Percentiles rank a stretch among this genome's conserved stretches.
Evolutionary conservation across 164 flowering plant species (phyloP).

Genomic region (Piper betle): DNA sequence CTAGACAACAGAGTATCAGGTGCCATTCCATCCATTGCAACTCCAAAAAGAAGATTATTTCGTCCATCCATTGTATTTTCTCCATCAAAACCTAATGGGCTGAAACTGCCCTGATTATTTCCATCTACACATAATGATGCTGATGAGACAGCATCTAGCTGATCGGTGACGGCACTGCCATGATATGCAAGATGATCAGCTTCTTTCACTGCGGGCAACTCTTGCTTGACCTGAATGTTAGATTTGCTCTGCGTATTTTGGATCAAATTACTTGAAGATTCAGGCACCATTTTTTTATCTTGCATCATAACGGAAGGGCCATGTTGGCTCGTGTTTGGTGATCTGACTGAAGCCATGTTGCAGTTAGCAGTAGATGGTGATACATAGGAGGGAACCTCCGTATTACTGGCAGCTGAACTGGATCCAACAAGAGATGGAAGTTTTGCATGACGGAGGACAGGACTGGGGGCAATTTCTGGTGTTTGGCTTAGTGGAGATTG

Average conservation of each 20-base stretch:
- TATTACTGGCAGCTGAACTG: slow-evolving; percentile 53
- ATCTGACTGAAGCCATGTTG: slow-evolving; percentile 38
- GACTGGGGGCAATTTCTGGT: slow-evolving; percentile 35
- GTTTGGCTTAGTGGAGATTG: slow-evolving; percentile 27
- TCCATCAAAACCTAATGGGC: slow-evolving; percentile 47
- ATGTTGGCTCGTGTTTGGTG: slow-evolving; percentile 41
- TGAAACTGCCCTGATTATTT: slow-evolving; percentile 43
- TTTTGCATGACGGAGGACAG: slow-evolving; percentile 35
- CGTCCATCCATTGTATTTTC: slow-evolving; percentile 58
- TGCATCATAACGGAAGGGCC: slow-evolving; percentile 23
- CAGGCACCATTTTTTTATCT: slow-evolving; percentile 25
- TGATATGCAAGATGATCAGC: slow-evolving; percentile 40
- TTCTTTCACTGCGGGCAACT: slow-evolving; percentile 34
- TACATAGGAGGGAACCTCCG: slow-evolving; percentile 79
- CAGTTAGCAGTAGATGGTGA: slow-evolving; percentile 70
- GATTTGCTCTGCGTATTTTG: slow-evolving; percentile 52
- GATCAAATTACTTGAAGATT: slow-evolving; percentile 26
- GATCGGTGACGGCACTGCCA: slow-evolving; percentile 35
- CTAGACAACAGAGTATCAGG: slow-evolving; percentile 75
- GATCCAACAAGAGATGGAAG: slow-evolving; percentile 22
- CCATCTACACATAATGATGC: slow-evolving; percentile 77
- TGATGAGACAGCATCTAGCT: slow-evolving; percentile 71
- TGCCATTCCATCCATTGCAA: slow-evolving; percentile 48
- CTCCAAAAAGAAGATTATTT: slow-evolving; percentile 47
- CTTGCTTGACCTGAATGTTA: slow-evolving; percentile 40